These are phyloP conservation scores for Candida ascalaphidarum DNA, from an alignment of 805 yeast genomes.

Conservation along the genomic window DNA sequence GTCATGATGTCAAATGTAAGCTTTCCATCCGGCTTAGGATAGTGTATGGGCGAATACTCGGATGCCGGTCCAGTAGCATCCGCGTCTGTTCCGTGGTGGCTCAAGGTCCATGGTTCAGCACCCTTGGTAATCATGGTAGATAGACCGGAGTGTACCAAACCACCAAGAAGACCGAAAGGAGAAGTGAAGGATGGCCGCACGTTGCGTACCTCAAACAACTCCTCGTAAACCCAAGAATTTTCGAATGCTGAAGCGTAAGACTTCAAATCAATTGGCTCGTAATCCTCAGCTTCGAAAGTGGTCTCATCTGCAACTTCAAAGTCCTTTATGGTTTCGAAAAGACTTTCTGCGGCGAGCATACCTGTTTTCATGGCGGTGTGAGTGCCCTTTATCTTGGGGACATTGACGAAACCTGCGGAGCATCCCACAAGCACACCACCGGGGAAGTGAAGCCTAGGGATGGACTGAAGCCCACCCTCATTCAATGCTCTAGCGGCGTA, in stretches of 20 bases:
- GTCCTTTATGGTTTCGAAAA: conserved; percentile 38
- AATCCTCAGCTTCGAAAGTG: conserved; percentile 28
- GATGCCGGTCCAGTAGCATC: conserved; percentile 61
- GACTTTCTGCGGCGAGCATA: conserved; percentile 85
- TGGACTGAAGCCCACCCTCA: conserved; percentile 94
- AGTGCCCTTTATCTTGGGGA: conserved; percentile 95
- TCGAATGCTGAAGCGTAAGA: conserved; percentile 58
- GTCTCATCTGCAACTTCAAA: conserved; percentile 39
- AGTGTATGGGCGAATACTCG: conserved; percentile 61
- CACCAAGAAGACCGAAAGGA: conserved; percentile 72
- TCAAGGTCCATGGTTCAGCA: conserved; percentile 79
- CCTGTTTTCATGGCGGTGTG: conserved; percentile 98
- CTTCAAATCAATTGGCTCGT: conserved; percentile 38
- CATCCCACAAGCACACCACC: conserved; percentile 96
- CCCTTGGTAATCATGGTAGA: conserved; percentile 77
- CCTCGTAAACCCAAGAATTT: conserved; percentile 80
- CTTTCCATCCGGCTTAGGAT: conserved; percentile 95
- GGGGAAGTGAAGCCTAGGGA: conserved; percentile 86
- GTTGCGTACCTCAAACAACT: conserved; percentile 77
- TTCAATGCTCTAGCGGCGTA: conserved; percentile 95
- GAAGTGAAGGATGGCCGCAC: conserved; percentile 85
- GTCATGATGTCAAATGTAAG: conserved; percentile 88
- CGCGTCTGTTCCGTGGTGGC: conserved; percentile 64
- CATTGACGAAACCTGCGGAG: conserved; percentile 94
- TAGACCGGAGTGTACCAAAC: conserved; percentile 76